These are phyloP conservation scores for Scedosporium dehoogii DNA, from an alignment of 2,329 filamentous ascomycete species.

Conservation along the genomic window DNA sequence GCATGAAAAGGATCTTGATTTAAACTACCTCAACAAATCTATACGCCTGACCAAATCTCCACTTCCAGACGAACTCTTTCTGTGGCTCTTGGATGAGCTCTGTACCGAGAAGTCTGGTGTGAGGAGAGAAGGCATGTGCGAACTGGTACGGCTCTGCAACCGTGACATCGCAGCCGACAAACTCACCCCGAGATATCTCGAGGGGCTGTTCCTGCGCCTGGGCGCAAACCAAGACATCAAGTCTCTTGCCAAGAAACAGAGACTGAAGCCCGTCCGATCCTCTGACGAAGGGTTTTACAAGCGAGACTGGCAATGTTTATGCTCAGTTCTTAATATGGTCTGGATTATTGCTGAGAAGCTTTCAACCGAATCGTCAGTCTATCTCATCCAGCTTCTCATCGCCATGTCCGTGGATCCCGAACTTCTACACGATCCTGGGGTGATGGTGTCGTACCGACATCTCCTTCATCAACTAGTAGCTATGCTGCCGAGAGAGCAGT, in stretches of 20 bases:
- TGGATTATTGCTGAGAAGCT: conserved; percentile 25
- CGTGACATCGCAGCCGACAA: conserved; percentile 38
- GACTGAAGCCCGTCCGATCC: conserved; percentile 13
- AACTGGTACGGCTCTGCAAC: conserved; percentile 51
- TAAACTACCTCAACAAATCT: background rate
- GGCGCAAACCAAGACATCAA: conserved; percentile 43
- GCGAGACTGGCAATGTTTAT: conserved; percentile 36
- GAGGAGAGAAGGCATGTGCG: conserved; percentile 22
- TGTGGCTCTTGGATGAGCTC: conserved; percentile 56
- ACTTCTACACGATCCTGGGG: conserved; percentile 13
- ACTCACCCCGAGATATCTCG: conserved; percentile 33
- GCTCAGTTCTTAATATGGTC: conserved; percentile 33
- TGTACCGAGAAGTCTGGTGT: conserved; percentile 31
- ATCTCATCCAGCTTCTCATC: conserved; percentile 37
- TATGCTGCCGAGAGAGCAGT: background rate
- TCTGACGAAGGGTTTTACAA: conserved; percentile 21
- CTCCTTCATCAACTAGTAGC: background rate
- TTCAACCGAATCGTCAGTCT: conserved; percentile 21
- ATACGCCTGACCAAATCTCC: conserved; percentile 1
- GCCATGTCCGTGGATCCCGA: conserved; percentile 41
- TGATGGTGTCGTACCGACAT: conserved; percentile 20
- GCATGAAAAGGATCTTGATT: background rate
- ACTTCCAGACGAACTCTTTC: conserved; percentile 53
- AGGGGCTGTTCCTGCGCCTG: conserved; percentile 46
- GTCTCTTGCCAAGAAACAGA: conserved; percentile 10